Conservation (phyloP, 2,329 filamentous ascomycete species). For the Shiraia bambusicola region DNA sequence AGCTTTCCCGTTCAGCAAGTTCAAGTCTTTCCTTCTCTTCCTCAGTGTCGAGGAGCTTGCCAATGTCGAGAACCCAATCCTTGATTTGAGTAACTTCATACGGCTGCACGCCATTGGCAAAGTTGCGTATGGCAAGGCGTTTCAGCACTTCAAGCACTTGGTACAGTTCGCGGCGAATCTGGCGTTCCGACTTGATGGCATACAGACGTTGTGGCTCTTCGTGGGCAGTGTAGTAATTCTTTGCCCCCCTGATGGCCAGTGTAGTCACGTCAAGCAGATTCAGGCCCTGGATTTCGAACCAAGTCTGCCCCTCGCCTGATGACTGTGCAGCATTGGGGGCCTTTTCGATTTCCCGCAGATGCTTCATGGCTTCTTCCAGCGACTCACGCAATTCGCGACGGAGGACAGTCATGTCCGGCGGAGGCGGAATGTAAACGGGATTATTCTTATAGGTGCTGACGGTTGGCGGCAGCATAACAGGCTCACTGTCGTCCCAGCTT, state of each 20-base stretch:
- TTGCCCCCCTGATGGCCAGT: slow-evolving; percentile 90
- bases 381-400: slow-evolving; percentile 68
- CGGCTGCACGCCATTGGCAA: slow-evolving; percentile 75
- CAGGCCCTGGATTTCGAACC: slow-evolving; percentile 87
- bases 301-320: slow-evolving; percentile 53
- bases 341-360: slow-evolving; percentile 61
- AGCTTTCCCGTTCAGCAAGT: slow-evolving; percentile 67
- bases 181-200: slow-evolving; percentile 81
- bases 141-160: slow-evolving; percentile 88
- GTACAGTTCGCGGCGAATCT: slow-evolving; percentile 80
- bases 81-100: slow-evolving; percentile 77
- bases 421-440: slow-evolving; percentile 77
- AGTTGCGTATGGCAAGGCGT: slow-evolving; percentile 84
- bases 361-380: slow-evolving; percentile 68
- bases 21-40: slow-evolving; percentile 76
- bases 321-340: slow-evolving; percentile 20
- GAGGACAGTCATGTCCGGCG: slow-evolving; percentile 78
- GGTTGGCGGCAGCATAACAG: slow-evolving; percentile 89
- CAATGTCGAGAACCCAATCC: slow-evolving; percentile 77
- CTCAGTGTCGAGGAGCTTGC: slow-evolving; percentile 73
- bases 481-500: slow-evolving; percentile 62
- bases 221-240: slow-evolving; percentile 94
- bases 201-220: slow-evolving; percentile 83
- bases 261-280: slow-evolving; percentile 91
- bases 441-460: slow-evolving; percentile 92